Evolutionary conservation across 495 filamentous ascomycete species (phyloP).

Genomic region (Hypoxylon fragiforme): DNA sequence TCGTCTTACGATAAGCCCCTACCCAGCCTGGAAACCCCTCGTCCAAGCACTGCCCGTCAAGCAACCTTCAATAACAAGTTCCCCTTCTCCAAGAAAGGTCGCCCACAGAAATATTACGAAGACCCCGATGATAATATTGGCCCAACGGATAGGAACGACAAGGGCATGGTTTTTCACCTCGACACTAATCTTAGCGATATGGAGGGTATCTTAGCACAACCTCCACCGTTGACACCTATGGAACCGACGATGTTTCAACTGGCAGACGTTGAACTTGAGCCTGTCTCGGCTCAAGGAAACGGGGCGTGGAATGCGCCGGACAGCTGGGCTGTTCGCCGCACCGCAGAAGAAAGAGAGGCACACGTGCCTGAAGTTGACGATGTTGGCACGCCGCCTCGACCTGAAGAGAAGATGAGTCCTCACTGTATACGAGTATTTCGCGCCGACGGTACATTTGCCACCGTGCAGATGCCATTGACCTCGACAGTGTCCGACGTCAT

Average conservation of each 20-base stretch:
- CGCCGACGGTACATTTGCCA: constrained; percentile 90
- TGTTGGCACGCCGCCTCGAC: constrained; percentile 60
- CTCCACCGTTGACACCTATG: constrained; percentile 64
- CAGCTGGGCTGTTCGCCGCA: constrained; percentile 84
- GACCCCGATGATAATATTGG: constrained; percentile 53
- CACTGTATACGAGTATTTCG: constrained; percentile 97
- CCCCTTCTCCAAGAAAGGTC: constrained; percentile 52
- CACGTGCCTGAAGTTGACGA: constrained; percentile 60
- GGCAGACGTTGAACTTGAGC: constrained; percentile 45
- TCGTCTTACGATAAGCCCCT: constrained; percentile 50
- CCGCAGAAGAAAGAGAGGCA: constrained; percentile 57
- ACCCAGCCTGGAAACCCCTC: constrained; percentile 34
- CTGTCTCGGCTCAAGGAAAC: constrained; percentile 39
- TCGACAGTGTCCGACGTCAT: constrained; percentile 85
- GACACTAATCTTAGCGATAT: constrained; percentile 84
- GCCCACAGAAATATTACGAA: constrained; percentile 40
- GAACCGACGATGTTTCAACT: constrained; percentile 58
- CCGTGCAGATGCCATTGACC: constrained; percentile 76
- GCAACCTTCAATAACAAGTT: constrained; percentile 63
- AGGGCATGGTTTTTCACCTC: constrained; percentile 61
- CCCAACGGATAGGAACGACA: constrained; percentile 47
- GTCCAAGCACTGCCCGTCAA: constrained; percentile 50
- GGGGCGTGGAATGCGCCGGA: constrained; percentile 85
- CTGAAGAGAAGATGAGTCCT: constrained; percentile 65
- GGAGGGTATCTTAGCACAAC: constrained; percentile 76